Evolutionary conservation across 768 basidiomycete genomes (phyloP), one percentile per base, ranked within the genome.

Genomic region (Rhodotorula taiwanensis): DNA sequence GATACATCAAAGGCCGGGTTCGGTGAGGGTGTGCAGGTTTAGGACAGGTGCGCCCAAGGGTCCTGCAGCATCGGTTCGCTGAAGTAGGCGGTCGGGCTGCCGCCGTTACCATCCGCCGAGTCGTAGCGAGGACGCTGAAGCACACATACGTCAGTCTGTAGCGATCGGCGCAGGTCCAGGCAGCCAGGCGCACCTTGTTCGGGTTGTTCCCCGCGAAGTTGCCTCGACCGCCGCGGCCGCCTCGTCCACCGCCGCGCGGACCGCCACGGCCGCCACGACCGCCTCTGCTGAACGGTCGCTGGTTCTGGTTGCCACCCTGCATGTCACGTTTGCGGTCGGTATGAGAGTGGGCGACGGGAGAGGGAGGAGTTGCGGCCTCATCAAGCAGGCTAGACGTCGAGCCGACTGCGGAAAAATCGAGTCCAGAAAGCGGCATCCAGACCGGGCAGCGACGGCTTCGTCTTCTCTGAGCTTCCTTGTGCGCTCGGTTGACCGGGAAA

Each of bases 11-110:
- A n/a, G n/a, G n/a, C n/a, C n/a, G n/a, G n/a, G n/a, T n/a, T n/a
- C n/a, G n/a, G n/a, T n/a, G 28, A 49, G 11, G 5, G 56, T 39
- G 18, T 9, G 31, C 48, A 8, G 10, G 1, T 2, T 50, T 20
- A 62, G 13, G 48, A 45, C 34, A 62, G 52, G 39, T 62, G 53
- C 31, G 36, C 33, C 60, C 60, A 62, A 28, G 60, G 60, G 20
- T 62, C 39, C 15, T 50, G 10, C 20, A 62, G 4, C 25, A 62
- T 54, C 18, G 10, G 3, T 11, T 55, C 53, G 21, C 42, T 51
- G 54, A 25, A 62, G 47, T 48, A 62, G n/a, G 43, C 53, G 27
- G 31, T 33, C 44, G 47, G 15, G 20, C 33, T 28, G 18, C n/a
- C n/a, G n/a, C 31, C 36, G 27, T 31, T 39, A 20, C 53, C 53